These are phyloP conservation scores for Gliomastix tumulicola DNA, from an alignment of 2,329 filamentous ascomycete genomes.

Conservation along the genomic window DNA sequence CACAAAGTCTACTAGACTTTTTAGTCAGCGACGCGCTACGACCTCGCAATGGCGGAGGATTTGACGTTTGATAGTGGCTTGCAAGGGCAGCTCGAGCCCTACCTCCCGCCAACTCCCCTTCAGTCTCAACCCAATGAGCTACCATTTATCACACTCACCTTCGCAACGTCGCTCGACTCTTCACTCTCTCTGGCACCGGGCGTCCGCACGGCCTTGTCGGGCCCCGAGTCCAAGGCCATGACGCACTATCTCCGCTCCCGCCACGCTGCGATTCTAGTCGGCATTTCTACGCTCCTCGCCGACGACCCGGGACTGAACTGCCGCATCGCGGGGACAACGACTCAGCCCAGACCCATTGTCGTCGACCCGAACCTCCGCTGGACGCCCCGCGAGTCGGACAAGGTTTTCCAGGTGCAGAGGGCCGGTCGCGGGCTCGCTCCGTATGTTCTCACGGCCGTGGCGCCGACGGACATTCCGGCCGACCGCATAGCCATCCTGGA, in stretches of 20 bases:
- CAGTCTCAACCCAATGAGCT: conserved; percentile 4
- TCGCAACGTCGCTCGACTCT: conserved; percentile 84
- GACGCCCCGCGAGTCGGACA: conserved; percentile 51
- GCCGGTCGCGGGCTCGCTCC: conserved; percentile 65
- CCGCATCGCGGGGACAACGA: conserved; percentile 50
- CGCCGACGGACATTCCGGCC: conserved; percentile 32
- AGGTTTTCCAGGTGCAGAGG: conserved; percentile 58
- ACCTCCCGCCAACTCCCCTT: conserved; percentile 16
- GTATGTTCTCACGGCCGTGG: conserved; percentile 55
- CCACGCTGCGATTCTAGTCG: conserved; percentile 80
- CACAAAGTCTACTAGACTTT: too few species aligned
- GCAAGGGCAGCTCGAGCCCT: conserved; percentile 21
- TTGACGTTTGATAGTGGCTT: too few species aligned
- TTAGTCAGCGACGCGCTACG: too few species aligned
- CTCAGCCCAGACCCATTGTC: conserved; percentile 74
- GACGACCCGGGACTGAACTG: conserved; percentile 86
- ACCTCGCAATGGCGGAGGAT: too few species aligned
- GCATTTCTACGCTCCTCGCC: conserved; percentile 74
- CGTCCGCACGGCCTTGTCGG: conserved; percentile 76
- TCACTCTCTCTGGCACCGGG: conserved; percentile 71
- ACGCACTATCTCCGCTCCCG: conserved; percentile 81
- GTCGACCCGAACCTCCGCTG: conserved; percentile 76
- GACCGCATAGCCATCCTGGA: conserved; percentile 34
- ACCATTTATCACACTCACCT: conserved; percentile 72
- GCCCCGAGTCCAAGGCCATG: conserved; percentile 80